Evolutionary conservation across 2,329 filamentous ascomycete genomes (phyloP), one percentile per base, ranked within the genome.

Genomic region (Fusarium sp.): DNA sequence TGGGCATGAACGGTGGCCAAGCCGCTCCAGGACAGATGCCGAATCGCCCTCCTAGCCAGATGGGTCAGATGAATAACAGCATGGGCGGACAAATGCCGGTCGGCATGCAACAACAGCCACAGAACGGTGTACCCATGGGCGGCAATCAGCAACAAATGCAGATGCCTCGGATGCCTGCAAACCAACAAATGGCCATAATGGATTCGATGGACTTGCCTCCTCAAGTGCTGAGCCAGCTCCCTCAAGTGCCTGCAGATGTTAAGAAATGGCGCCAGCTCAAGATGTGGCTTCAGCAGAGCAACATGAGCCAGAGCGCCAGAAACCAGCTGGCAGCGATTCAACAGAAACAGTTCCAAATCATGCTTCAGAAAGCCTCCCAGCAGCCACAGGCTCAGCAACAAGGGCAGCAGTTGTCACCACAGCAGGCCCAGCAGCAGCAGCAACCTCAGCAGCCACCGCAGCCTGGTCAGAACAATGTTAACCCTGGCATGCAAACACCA

Each of bases 201-300:
- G 81, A 84, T 56, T 74, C 65, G 9, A 79, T 84, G 78, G 81
- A 84, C 10, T 58, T 85, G 1, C 81, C 80, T 1, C 63, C 69
- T 3, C 70, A 73, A 12, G 64, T 81, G 6, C 58, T 78, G 8
- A 56, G 19, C 12, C 67, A 73, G 12, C 68, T 76, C 4, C 66
- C 46, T 11, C 70, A 70, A 19, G 53, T 81, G 3, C 79, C 80
- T 2, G 67, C 73, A 0, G 79, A 83, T 0, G 66, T 81, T 6
- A 82, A 81, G 70, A 84, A 80, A 60, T 84, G 82, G 82, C 73
- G 73, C 13, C 79, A 82, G 4, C 70, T 84, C 10, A 81, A 80
- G 65, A 54, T 65, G 2, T 83, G 79, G 77, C 62, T 81, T 5
- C 60, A 58, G 9, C 74, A 76, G 46, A 79, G 78, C 43, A 76